Conservation (phyloP, 257 asterid genomes). For the Plantago elongata region DNA sequence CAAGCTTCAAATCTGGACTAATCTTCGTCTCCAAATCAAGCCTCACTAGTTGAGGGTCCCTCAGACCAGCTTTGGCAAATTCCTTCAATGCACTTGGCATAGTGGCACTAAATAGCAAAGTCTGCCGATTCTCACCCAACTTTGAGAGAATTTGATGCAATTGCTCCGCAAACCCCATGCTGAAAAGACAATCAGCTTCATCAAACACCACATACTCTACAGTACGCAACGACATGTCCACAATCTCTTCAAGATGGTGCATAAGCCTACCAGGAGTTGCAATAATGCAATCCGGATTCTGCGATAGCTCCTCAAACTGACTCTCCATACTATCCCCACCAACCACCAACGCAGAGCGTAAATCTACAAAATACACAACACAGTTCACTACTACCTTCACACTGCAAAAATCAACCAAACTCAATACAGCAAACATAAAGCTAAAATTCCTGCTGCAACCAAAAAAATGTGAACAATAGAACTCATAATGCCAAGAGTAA, state of each 20-base stretch:
- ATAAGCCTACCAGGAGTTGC: slow-evolving; percentile 97
- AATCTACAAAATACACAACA: slow-evolving; percentile 42
- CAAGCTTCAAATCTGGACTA: slow-evolving; percentile 78
- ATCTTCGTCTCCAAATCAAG: slow-evolving; percentile 92
- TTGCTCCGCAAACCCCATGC: slow-evolving; percentile 94
- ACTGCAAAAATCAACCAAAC: neutral
- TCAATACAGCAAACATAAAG: neutral
- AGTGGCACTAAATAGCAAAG: slow-evolving; percentile 92
- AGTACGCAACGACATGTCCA: slow-evolving; percentile 84
- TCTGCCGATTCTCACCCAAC: slow-evolving; percentile 84
- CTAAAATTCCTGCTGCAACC: too few relatives aligned
- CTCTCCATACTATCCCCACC: slow-evolving; percentile 99
- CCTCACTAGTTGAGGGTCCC: slow-evolving; percentile 88
- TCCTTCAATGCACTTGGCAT: slow-evolving; percentile 95
- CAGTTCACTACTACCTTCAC: neutral
- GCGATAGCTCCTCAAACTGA: slow-evolving; percentile 93
- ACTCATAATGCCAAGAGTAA: neutral
- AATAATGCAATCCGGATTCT: slow-evolving; percentile 80
- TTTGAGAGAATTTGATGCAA: slow-evolving; percentile 64
- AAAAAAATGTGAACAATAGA: too few relatives aligned
- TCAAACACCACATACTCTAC: slow-evolving; percentile 94
- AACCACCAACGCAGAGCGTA: slow-evolving; percentile 78
- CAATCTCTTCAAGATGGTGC: slow-evolving; percentile 91
- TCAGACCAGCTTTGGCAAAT: slow-evolving; percentile 95
- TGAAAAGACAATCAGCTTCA: slow-evolving; percentile 93